Base-by-base conservation (phyloP, 768 basidiomycete genomes). In the Punctularia strigosozonata region DNA sequence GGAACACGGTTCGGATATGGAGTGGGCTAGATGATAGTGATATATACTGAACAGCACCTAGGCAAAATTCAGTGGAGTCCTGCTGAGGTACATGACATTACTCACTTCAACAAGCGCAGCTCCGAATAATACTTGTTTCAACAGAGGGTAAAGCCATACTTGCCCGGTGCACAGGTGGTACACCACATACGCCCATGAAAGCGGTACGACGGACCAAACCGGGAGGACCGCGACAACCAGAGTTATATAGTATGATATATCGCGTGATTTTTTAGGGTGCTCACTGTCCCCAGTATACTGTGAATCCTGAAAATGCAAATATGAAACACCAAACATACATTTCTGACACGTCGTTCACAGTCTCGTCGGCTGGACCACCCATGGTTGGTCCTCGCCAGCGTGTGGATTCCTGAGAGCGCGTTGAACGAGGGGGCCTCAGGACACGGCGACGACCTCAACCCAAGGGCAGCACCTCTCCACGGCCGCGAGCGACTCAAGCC, bases 41-140 rank as follows among this genome's bases (percentile, higher is more conserved):
- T 84, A 75, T 14, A 83, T 50, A 48, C 77, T 81, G 53, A 87
- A 88, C 42, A 76, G 53, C 6, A 75, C 73, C 83, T 86, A 13
- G 36, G 15, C 15, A 20, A 39, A 45, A 25, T n/a, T n/a, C n/a
- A n/a, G n/a, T n/a, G n/a, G n/a, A n/a, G 25, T 18, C 34, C 32
- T 32, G 46, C 33, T 33, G 37, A 39, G 44, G 42, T 17, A 31
- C 15, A 23, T 8, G 23, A 6, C 15, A 5, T 17, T 7, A 50
- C 59, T 46, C 35, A 80, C 82, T 69, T 85, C 83, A 48, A 60
- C 68, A 22, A 76, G 55, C 25, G 79, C 69, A 40, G 72, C 45
- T 21, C 55, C 61, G 44, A 81, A 78, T 6, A 62, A 42, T 22
- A 56, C 40, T 25, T 47, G 54, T 22, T 64, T 52, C 12, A 49